A percentile compares a stretch with the other conserved stretches of the same genome.
phyloP scores from a whole-genome alignment of 208 protist genomes.

The Crithidia thermophila region DNA sequence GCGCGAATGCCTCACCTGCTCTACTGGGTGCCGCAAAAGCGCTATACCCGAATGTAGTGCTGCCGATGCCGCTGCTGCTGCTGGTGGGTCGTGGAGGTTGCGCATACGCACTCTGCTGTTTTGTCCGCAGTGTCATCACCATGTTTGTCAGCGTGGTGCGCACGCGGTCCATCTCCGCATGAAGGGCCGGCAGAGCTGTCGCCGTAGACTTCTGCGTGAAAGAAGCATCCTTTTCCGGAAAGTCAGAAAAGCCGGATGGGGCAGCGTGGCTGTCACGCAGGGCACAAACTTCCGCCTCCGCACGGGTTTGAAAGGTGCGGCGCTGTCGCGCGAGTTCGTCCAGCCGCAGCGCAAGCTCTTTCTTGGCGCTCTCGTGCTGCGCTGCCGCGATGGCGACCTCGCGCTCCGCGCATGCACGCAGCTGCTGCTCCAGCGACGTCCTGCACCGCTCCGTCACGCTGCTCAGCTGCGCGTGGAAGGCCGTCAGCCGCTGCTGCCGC shows the following conservation, averaged over 20 bases:
- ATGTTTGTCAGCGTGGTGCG: slow-evolving; percentile 5
- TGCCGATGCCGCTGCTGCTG: no score
- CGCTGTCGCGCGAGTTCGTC: slow-evolving; percentile 21
- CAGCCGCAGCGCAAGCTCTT: slow-evolving; percentile 6
- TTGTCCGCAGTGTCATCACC: neutral
- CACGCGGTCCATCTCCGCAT: slow-evolving; percentile 5
- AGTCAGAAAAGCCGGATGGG: neutral
- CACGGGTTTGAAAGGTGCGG: slow-evolving; percentile 10
- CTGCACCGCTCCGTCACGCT: slow-evolving; percentile 22
- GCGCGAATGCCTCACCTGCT: no score
- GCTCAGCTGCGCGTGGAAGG: slow-evolving; percentile 17
- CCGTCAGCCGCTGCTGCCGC: slow-evolving; percentile 17
- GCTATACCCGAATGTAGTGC: no score
- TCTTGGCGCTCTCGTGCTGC: slow-evolving; percentile 10
- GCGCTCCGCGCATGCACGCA: slow-evolving; percentile 9
- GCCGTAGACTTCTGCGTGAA: neutral
- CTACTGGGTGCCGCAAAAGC: no score
- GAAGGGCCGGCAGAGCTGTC: neutral
- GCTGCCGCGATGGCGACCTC: slow-evolving; percentile 5
- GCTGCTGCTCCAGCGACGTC: slow-evolving; percentile 17
- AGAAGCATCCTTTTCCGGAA: neutral
- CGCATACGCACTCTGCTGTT: slow-evolving; percentile 10
- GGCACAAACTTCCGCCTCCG: slow-evolving; percentile 13
- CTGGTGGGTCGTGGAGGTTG: no score
- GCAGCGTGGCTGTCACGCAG: slow-evolving; percentile 6